phyloP scores from a whole-genome alignment of 2,329 filamentous ascomycete species.

The Cytospora schulzeri region DNA sequence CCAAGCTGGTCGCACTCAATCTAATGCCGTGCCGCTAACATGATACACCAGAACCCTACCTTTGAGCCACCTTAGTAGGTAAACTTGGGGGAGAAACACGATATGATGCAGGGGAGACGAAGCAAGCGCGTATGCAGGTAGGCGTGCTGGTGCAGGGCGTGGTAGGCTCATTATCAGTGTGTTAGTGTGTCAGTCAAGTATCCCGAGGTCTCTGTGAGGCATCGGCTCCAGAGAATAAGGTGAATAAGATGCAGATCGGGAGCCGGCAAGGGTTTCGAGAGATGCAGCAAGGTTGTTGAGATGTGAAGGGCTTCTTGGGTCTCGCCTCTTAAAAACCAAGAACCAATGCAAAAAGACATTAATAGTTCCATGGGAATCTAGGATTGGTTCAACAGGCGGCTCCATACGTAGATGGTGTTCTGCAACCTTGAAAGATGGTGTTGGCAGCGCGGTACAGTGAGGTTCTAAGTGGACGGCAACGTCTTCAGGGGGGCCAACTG shows the following conservation, averaged over 20 bases:
- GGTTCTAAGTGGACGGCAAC: background rate
- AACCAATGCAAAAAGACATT: background rate
- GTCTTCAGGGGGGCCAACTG: background rate
- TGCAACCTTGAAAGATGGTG: background rate
- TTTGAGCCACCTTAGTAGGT: background rate
- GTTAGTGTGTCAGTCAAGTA: no score
- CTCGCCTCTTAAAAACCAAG: background rate
- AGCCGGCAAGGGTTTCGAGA: background rate
- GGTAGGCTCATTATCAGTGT: no score
- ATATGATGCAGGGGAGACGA: conserved; percentile 2
- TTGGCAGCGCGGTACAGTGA: background rate
- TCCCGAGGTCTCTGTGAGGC: background rate
- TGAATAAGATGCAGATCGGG: background rate
- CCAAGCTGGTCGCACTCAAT: background rate
- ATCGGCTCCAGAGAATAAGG: conserved; percentile 3
- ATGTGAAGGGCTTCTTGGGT: background rate
- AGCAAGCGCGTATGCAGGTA: conserved; percentile 17
- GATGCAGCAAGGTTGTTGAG: background rate
- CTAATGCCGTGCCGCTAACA: conserved; percentile 6
- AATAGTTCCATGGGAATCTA: background rate
- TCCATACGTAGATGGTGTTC: background rate
- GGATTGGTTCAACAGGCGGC: background rate
- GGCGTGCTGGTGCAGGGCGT: no score
- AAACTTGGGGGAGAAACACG: background rate
- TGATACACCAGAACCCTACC: conserved; percentile 1